A percentile compares a stretch with the other conserved stretches of the same genome.
Conservation (phyloP, 345 rosid species). For the Moricandia arvensis region DNA sequence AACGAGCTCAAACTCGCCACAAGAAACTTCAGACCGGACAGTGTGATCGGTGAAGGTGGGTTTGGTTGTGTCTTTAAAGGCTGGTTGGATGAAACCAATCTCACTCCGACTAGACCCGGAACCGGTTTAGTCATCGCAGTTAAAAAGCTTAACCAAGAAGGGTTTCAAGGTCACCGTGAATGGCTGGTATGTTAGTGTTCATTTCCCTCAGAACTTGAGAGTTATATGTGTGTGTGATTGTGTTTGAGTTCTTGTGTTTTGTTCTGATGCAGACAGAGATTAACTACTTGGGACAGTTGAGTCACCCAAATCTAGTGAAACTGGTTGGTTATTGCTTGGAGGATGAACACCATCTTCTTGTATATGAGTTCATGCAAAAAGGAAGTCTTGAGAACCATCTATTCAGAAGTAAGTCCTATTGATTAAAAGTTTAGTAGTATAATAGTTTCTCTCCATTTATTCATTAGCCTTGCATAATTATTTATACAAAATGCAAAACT, state of each 20-base stretch:
- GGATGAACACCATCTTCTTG: conserved; percentile 90
- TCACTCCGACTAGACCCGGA: conserved; percentile 72
- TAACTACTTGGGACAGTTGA: conserved; percentile 74
- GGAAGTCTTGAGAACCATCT: conserved; percentile 97
- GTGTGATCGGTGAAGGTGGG: conserved; percentile 95
- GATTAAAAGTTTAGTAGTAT: not conserved
- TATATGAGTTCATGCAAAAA: conserved; percentile 92
- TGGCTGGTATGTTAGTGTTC: conserved; percentile 75
- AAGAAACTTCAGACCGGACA: conserved; percentile 89
- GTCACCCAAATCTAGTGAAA: conserved; percentile 88
- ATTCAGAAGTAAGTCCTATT: conserved; percentile 69
- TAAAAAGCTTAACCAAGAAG: conserved; percentile 84
- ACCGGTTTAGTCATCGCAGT: conserved; percentile 84
- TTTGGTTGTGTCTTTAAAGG: conserved; percentile 97
- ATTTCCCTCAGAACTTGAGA: not conserved
- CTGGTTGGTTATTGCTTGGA: conserved; percentile 88
- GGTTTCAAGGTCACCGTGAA: conserved; percentile 92
- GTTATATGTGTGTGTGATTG: not conserved
- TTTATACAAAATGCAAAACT: not conserved
- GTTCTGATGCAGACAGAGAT: conserved; percentile 68
- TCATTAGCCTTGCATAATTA: not conserved
- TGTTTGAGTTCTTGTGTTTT: conserved; percentile 3
- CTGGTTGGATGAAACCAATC: conserved; percentile 81
- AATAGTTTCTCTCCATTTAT: not conserved
- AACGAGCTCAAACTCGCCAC: conserved; percentile 73